These are phyloP conservation scores for Omphalotus olearius DNA, from an alignment of 1,284 basidiomycete genomes.

Conservation along the genomic window DNA sequence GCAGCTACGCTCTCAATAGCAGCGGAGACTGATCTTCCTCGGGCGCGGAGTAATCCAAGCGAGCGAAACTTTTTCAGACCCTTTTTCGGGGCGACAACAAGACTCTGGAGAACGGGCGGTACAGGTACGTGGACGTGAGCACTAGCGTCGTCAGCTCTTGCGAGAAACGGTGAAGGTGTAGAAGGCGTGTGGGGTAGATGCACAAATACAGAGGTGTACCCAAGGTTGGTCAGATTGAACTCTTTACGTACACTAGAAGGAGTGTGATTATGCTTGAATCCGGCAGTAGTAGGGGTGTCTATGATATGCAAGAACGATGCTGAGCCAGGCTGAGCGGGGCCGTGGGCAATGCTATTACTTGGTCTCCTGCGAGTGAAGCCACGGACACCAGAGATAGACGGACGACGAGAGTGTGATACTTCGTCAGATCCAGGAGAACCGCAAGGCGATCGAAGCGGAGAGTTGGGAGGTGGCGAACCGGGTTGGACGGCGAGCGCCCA, in stretches of 20 bases:
- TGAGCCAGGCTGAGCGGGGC: constrained; percentile 30
- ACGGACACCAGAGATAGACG: constrained; percentile 2
- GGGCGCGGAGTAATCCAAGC: constrained; percentile 35
- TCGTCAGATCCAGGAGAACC: neutral
- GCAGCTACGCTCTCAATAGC: constrained; percentile 18
- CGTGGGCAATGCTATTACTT: constrained; percentile 24
- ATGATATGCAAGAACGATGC: constrained; percentile 36
- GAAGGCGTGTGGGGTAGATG: constrained; percentile 49
- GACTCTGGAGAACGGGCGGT: constrained; percentile 14
- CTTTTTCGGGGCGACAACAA: constrained; percentile 14
- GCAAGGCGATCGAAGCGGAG: constrained; percentile 31
- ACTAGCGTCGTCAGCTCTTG: constrained; percentile 5
- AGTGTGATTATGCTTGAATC: constrained; percentile 24
- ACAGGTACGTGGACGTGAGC: constrained; percentile 3
- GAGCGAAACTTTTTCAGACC: constrained; percentile 40
- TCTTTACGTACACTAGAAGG: constrained; percentile 28
- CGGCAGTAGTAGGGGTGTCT: constrained; percentile 34
- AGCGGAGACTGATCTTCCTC: constrained; percentile 27
- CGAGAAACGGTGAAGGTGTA: constrained; percentile 29
- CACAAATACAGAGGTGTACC: constrained; percentile 63
- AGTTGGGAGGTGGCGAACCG: constrained; percentile 55
- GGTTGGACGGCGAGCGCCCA: constrained; percentile 65
- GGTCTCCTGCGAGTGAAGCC: constrained; percentile 25
- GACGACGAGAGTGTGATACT: neutral
- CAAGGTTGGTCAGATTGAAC: constrained; percentile 52